phyloP scores from a whole-genome alignment of 768 basidiomycete species.

The Pleurotus salmoneostramineus region DNA sequence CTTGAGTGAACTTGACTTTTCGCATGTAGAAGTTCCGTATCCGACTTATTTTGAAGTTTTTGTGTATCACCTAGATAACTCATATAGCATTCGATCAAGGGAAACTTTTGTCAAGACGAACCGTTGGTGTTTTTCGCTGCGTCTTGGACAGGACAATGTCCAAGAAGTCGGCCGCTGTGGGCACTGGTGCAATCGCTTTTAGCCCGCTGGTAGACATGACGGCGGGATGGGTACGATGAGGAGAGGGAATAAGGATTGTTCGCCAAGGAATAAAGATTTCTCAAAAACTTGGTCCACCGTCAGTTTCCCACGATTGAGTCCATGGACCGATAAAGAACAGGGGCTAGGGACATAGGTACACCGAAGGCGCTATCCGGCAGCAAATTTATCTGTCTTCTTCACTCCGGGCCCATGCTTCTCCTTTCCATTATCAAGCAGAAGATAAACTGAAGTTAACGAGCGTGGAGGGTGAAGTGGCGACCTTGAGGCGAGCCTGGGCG shows the following conservation, averaged over 20 bases:
- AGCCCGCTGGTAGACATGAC: slow-evolving; percentile 82
- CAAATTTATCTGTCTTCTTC: no score
- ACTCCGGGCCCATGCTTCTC: no score
- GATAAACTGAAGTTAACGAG: no score
- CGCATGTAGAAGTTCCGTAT: slow-evolving; percentile 99
- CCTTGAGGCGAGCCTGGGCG: no score
- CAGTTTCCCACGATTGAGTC: neutral
- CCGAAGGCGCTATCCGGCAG: neutral
- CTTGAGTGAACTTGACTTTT: slow-evolving; percentile 99
- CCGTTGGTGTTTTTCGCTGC: slow-evolving; percentile 96
- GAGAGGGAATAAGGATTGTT: slow-evolving; percentile 8
- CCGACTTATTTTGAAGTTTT: slow-evolving; percentile 99
- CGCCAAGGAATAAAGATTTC: neutral
- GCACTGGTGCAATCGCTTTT: slow-evolving; percentile 98
- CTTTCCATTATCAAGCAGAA: no score
- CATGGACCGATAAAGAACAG: neutral
- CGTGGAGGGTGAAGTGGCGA: no score
- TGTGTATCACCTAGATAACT: slow-evolving; percentile 83
- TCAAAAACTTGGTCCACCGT: neutral
- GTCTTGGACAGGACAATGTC: slow-evolving; percentile 94
- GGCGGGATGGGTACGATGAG: slow-evolving; percentile 3
- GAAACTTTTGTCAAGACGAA: slow-evolving; percentile 25
- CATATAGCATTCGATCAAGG: neutral
- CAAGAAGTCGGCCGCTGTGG: slow-evolving; percentile 91
- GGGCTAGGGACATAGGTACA: no score